Evolutionary conservation across 192 early-diverging fungal species (phyloP), one percentile per base, ranked within the genome.

Genomic region (Coemansia sp.): DNA sequence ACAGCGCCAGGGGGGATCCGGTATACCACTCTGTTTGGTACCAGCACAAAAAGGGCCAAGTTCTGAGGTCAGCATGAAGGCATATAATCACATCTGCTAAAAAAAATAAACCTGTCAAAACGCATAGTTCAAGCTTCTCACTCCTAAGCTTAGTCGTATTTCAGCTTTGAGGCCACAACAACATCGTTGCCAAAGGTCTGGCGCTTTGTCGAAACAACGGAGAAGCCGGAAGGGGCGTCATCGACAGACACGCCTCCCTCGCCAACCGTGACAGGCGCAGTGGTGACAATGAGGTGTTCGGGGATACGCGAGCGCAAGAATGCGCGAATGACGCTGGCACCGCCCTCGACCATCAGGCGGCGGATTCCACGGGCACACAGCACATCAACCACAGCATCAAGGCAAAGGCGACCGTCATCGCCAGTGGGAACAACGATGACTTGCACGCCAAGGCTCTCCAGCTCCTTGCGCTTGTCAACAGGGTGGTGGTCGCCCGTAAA

Each of bases 301-400:
- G 59, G 54, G 22, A 69, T 38, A 3, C 36, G 42, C 32, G 58
- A 69, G 35, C 54, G 63, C 62, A 93, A 57, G 63, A 90, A 90
- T 7, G 85, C 72, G 7, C 85, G 75, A 48, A 96, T 93, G 6
- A 96, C 75, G 25, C 69, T 71, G 0, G 91, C 88, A 22, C 94
- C 94, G 36, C 94, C 94, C 85, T 96, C 94, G 11, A 96, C 89
- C 94, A 96, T 96, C 35, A 96, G 56, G 4, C 71, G 59, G 9
- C 61, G 40, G 20, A 92, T 85, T 23, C 84, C 74, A 43, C 68
- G 25, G 9, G 8, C 46, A 32, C 40, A 46, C 34, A 87, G 46
- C 41, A 54, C 34, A 9, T 35, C 32, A 0, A 84, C 50, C 1
- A 81, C 72, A 0, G 19, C 59, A 19, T 20, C 52, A 10, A 80